phyloP scores from a whole-genome alignment of 306 rosid genomes.

The Styphnolobium japonicum region DNA sequence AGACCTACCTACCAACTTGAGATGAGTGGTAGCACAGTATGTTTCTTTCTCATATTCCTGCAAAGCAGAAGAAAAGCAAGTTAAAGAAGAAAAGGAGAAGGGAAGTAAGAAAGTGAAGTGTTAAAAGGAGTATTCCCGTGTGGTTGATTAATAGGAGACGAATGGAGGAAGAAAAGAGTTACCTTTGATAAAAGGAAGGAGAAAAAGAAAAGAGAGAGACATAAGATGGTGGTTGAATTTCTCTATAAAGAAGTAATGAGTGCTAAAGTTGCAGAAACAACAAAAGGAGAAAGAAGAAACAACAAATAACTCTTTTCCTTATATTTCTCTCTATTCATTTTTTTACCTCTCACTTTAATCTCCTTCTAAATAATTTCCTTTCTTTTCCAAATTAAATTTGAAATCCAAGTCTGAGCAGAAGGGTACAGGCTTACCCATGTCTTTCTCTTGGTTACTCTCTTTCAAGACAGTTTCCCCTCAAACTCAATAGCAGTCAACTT shows the following conservation, averaged over 20 bases:
- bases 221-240: slow-evolving; percentile 55
- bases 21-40: slow-evolving; percentile 42
- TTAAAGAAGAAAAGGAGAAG: slow-evolving; percentile 32
- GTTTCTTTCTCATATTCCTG: slow-evolving; percentile 73
- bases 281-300: slow-evolving; percentile 27
- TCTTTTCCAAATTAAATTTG: slow-evolving; percentile 36
- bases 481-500: slow-evolving; percentile 35
- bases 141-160: slow-evolving; percentile 59
- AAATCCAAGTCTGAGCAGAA: slow-evolving; percentile 30
- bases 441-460: slow-evolving; percentile 10
- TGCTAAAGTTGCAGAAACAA: slow-evolving; percentile 41
- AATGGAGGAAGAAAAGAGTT: slow-evolving; percentile 29
- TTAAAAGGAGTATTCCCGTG: slow-evolving; percentile 81
- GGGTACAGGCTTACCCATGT: slow-evolving; percentile 52
- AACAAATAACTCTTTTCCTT: not conserved
- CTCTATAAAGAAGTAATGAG: slow-evolving; percentile 37
- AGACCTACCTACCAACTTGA: slow-evolving; percentile 67
- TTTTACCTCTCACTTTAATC: not conserved
- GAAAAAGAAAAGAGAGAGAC: not conserved
- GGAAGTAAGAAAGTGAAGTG: slow-evolving; percentile 43
- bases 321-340: not conserved
- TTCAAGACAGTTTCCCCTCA: not conserved
- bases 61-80: slow-evolving; percentile 56
- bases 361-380: not conserved
- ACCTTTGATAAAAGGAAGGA: slow-evolving; percentile 42